Percentiles rank a stretch among this genome's conserved stretches.
Evolutionary conservation across 2,329 filamentous ascomycete species (phyloP).

Genomic region (Clarireedia paspali): DNA sequence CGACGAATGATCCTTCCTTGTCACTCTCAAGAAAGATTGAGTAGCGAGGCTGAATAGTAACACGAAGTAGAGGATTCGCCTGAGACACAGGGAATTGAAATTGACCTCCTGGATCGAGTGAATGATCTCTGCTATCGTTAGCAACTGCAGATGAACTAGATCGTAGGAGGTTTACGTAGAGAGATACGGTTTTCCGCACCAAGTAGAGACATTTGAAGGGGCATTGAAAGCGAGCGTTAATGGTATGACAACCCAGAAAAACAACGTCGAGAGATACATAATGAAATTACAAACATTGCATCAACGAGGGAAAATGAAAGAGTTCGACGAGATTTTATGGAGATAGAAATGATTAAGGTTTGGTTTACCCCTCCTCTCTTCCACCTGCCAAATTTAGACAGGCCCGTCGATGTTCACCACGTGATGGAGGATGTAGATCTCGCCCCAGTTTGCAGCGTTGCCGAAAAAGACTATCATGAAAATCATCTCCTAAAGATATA

Average conservation of each 20-base stretch:
- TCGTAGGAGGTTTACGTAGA: conserved; percentile 27
- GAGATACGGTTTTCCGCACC: conserved; percentile 40
- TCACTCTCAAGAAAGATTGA: conserved; percentile 40
- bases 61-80: conserved; percentile 32
- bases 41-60: conserved; percentile 39
- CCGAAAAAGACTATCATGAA: neutral
- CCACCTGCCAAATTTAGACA: neutral
- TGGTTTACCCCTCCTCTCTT: conserved; percentile 1
- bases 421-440: neutral
- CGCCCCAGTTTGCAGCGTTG: neutral
- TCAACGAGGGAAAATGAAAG: neutral
- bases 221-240: conserved; percentile 17
- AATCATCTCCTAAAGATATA: neutral
- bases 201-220: conserved; percentile 19
- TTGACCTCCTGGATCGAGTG: conserved; percentile 41
- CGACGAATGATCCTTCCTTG: conserved; percentile 32
- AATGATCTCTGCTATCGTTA: conserved; percentile 31
- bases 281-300: neutral
- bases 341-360: neutral
- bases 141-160: neutral
- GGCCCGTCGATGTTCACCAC: neutral
- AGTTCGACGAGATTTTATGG: too few species aligned
- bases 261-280: neutral
- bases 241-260: neutral
- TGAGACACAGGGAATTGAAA: conserved; percentile 35